Evolutionary conservation across 306 rosid genomes (phyloP).

Genomic region (Fragaria vesca): DNA sequence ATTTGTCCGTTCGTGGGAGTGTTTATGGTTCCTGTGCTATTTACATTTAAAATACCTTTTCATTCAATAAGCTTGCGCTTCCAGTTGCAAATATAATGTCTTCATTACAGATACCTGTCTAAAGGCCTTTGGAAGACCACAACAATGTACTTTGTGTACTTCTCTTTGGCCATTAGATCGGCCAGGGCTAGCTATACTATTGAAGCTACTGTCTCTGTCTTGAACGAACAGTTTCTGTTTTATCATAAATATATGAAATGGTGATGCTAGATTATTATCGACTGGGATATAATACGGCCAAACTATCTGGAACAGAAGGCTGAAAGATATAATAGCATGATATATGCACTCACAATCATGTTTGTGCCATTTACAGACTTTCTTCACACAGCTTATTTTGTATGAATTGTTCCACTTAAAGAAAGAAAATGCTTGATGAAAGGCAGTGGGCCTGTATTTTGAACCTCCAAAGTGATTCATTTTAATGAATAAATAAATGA

Average conservation of each 20-base stretch:
- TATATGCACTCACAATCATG: not conserved
- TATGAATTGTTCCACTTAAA: not conserved
- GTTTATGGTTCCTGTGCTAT: not conserved
- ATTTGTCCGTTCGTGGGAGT: not conserved
- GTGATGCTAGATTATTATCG: not conserved
- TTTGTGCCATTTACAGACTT: not conserved
- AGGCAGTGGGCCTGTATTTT: not conserved
- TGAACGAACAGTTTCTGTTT: not conserved
- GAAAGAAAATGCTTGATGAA: not conserved
- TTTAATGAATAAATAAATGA: not conserved
- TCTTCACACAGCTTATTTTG: not conserved
- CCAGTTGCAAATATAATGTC: not conserved
- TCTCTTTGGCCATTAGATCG: not conserved
- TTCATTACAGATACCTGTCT: not conserved
- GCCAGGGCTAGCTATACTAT: not conserved
- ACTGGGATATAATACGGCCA: not conserved
- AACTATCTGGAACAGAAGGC: not conserved
- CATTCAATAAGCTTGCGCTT: not conserved
- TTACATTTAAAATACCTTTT: constrained; percentile 1
- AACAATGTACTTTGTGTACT: not conserved
- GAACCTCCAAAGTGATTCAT: not conserved
- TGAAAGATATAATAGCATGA: not conserved
- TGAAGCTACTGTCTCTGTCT: not conserved
- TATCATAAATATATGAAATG: constrained; percentile 1
- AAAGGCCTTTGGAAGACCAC: constrained; percentile 4